Base-by-base conservation (phyloP, 805 yeast genomes). In the Zygoascus flipseniorum region DNA sequence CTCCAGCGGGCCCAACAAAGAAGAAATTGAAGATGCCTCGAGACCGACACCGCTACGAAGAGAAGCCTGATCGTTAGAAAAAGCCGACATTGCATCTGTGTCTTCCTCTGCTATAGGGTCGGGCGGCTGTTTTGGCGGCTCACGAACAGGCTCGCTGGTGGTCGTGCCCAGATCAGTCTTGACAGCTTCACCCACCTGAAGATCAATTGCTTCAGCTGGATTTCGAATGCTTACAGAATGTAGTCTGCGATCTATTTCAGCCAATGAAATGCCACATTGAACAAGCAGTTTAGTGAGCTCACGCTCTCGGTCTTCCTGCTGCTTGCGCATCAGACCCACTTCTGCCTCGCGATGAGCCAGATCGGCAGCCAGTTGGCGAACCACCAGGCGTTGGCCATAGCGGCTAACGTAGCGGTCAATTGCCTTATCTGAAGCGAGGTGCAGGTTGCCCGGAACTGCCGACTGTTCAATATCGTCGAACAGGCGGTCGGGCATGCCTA, bases 291-390 rank as follows among this genome's bases (percentile, higher is more conserved):
- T 51, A 6, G 58, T 57, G 35, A 68, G 58, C 45, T 63, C 68
- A 9, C 66, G 53, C 54, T 66, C 68, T 2, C 69, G 58, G 41
- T 67, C 67, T 16, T 63, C 69, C 19, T 53, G 53, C 50, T 60
- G 60, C 44, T 59, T 52, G 10, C 76, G 66, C 41, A 71, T 57
- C 18, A 75, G 58, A 1, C 72, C 65, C 44, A 77, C 65, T 57
- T 77, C 79, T 1, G 75, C 69, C 51, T 78, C 81, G 37, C 78
- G 69, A 37, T 68, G 65, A 1, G 79, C 76, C 55, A 79, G 60
- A 52, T 79, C 82, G 1, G 68, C 56, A 0, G 81, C 75, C 18
- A 79, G 62, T 57, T 77, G 82, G 41, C 76, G 67, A 3, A 79
- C 70, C 23, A 78, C 68, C 1, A 59, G 59, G 8, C 65, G 58